These are phyloP conservation scores for Lepiota venenata DNA, from an alignment of 768 basidiomycete species.

Conservation along the genomic window DNA sequence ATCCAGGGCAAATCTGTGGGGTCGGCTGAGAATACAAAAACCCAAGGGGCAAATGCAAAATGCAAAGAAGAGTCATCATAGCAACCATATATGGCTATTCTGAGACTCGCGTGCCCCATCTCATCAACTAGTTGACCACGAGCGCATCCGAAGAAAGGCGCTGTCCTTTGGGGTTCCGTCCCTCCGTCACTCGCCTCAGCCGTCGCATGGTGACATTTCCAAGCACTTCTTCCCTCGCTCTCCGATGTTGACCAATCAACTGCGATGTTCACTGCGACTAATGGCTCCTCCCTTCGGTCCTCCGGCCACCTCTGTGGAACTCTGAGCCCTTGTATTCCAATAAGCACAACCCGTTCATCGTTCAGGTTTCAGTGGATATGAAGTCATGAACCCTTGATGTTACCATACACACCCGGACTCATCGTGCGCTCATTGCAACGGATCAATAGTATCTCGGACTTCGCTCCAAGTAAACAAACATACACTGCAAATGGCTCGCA, in stretches of 20 bases:
- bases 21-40: no score
- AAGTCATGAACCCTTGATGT: background rate
- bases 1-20: no score
- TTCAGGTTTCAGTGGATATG: no score
- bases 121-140: background rate
- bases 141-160: constrained; percentile 9
- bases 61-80: background rate
- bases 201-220: background rate
- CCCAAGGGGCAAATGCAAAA: no score
- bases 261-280: no score
- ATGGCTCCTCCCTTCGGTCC: no score
- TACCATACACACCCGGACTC: background rate
- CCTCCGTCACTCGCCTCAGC: background rate
- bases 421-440: background rate
- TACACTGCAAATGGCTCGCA: no score
- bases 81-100: background rate
- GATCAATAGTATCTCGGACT: constrained; percentile 4
- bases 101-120: background rate
- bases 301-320: background rate
- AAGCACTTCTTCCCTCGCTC: constrained; percentile 6
- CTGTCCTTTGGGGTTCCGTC: background rate
- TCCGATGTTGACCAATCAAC: background rate
- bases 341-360: background rate
- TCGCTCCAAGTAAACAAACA: no score
- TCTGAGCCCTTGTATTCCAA: background rate